Conservation (phyloP, 495 filamentous ascomycete genomes). For the Baudoinia panamericana region DNA sequence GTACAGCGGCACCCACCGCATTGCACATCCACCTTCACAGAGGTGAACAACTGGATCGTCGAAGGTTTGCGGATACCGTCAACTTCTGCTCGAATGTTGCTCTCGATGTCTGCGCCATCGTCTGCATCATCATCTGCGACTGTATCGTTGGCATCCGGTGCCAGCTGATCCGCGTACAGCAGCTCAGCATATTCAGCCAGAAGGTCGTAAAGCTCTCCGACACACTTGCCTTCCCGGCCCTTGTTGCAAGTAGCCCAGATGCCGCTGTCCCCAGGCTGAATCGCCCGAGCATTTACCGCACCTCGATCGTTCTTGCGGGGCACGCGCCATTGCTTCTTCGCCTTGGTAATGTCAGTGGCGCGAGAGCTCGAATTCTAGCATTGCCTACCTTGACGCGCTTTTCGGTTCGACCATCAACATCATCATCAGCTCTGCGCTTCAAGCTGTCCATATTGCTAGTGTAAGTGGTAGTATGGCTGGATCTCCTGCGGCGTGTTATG, state of each 20-base stretch:
- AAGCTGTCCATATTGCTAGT: conserved; percentile 5
- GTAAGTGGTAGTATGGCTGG: no score
- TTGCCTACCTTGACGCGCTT: conserved; percentile 11
- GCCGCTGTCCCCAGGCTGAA: conserved; percentile 58
- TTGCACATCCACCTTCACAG: conserved; percentile 58
- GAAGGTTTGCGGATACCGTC: conserved; percentile 44
- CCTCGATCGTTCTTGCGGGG: conserved; percentile 18
- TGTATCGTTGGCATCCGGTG: conserved; percentile 22
- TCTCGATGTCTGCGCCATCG: conserved; percentile 56
- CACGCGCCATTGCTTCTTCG: conserved; percentile 29
- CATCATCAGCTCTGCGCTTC: conserved; percentile 16
- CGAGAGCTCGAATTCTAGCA: not conserved
- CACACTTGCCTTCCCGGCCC: conserved; percentile 63
- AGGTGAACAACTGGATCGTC: conserved; percentile 41
- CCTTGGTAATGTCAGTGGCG: conserved; percentile 12
- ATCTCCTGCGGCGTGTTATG: no score
- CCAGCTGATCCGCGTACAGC: conserved; percentile 40
- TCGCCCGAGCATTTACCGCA: conserved; percentile 16
- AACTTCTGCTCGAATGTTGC: conserved; percentile 67
- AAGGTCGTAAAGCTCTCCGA: conserved; percentile 55
- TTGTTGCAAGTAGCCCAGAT: conserved; percentile 84
- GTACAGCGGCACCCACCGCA: conserved; percentile 44
- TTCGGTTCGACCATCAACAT: not conserved
- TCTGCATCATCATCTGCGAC: conserved; percentile 29
- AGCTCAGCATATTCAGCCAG: conserved; percentile 56